phyloP scores from a whole-genome alignment of 768 basidiomycete genomes.

The Lactifluus volemus region DNA sequence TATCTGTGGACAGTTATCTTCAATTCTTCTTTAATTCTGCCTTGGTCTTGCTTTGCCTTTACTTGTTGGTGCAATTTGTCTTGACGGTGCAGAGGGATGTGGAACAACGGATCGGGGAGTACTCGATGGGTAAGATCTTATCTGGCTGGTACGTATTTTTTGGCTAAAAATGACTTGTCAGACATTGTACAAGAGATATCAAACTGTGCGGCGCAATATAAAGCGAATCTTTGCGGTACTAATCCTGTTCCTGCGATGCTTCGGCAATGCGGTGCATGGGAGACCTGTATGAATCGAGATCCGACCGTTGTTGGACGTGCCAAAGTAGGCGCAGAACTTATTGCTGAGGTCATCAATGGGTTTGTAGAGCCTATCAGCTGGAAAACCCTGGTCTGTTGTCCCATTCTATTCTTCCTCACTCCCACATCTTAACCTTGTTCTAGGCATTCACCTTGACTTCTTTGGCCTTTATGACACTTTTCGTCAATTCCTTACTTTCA shows the following conservation, averaged over 20 bases:
- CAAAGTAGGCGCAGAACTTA: conserved; percentile 85
- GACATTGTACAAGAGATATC: conserved; percentile 92
- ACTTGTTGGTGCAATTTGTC: conserved; percentile 79
- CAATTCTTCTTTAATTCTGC: conserved; percentile 93
- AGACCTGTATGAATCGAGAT: conserved; percentile 92
- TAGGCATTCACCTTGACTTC: conserved; percentile 72
- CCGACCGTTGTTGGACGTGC: conserved; percentile 84
- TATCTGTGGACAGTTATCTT: conserved; percentile 50
- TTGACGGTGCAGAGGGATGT: conserved; percentile 88
- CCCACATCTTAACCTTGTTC: background rate
- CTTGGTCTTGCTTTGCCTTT: conserved; percentile 74
- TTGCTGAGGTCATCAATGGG: conserved; percentile 92
- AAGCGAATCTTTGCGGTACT: conserved; percentile 70
- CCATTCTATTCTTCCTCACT: background rate
- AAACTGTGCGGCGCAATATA: conserved; percentile 72
- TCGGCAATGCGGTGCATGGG: conserved; percentile 82
- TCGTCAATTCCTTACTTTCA: conserved; percentile 73
- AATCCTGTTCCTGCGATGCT: conserved; percentile 83
- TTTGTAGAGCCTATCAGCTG: conserved; percentile 97
- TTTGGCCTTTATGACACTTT: conserved; percentile 65
- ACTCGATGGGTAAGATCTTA: conserved; percentile 66
- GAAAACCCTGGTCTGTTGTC: conserved; percentile 76
- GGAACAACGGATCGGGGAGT: conserved; percentile 74
- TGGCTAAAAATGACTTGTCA: conserved; percentile 23
- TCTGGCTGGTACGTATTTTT: conserved; percentile 3